Percentiles rank a stretch among this genome's conserved stretches.
Conservation (phyloP, 352 stramenopile genomes). For the Pythium insidiosum region DNA sequence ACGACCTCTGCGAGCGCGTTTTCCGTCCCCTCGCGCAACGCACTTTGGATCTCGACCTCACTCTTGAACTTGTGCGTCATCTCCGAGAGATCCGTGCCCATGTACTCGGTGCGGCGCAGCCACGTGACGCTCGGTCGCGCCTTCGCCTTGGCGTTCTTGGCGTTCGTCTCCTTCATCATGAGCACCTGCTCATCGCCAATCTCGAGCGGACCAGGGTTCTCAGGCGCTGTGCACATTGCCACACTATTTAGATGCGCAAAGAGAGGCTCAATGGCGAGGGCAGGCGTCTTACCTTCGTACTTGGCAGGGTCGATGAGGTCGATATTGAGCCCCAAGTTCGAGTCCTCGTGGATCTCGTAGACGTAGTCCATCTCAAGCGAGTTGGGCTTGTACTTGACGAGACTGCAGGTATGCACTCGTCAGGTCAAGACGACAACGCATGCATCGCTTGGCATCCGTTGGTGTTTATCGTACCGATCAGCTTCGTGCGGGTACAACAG, state of each 20-base stretch:
- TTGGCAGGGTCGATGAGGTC: constrained; percentile 83
- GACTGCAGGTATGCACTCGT: too few relatives aligned
- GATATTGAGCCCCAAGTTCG: constrained; percentile 68
- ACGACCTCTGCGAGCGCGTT: constrained; percentile 71
- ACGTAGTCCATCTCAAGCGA: constrained; percentile 79
- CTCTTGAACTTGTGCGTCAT: constrained; percentile 85
- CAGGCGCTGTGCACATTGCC: constrained; percentile 28
- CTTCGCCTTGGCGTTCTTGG: constrained; percentile 52
- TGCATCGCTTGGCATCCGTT: too few relatives aligned
- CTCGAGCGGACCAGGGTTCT: constrained; percentile 39
- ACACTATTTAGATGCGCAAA: neutral
- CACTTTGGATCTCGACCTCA: constrained; percentile 78
- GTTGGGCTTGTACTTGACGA: constrained; percentile 87
- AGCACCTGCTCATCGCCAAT: constrained; percentile 66
- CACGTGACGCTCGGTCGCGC: constrained; percentile 66
- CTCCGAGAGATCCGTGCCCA: constrained; percentile 82
- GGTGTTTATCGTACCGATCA: constrained; percentile 35
- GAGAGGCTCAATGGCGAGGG: neutral
- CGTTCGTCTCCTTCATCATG: constrained; percentile 71
- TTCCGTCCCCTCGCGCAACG: constrained; percentile 73
- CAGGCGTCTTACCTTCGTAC: constrained; percentile 52
- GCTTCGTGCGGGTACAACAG: constrained; percentile 73
- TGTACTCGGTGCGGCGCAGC: constrained; percentile 79
- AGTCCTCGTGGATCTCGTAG: constrained; percentile 80
- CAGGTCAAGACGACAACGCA: too few relatives aligned